Base-by-base conservation (phyloP, 257 asterid genomes). In the Fraxinus americana region DNA sequence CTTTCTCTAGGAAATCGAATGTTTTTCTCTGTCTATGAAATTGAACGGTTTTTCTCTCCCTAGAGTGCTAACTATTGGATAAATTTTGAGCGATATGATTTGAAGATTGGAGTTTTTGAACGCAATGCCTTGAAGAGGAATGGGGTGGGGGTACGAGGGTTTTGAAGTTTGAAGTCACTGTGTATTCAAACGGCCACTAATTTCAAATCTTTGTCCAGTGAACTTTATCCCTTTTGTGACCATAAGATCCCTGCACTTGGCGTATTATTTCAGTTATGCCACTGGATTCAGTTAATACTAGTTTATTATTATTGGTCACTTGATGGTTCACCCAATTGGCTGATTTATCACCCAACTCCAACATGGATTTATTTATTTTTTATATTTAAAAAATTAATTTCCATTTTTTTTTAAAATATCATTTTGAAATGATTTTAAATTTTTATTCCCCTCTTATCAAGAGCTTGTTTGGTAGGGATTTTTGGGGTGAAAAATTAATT, bases 111-210 rank as follows among this genome's bases (percentile, higher is more conserved):
- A 48, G 75, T 25, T 45, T 81, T 25, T 74, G 66, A 34, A 75
- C 63, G 72, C 71, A 77, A 5, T 69, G 86, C 82, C 78, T 83
- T 78, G 77, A 82, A 85, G 85, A 67, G 69, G 5, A 13, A 78
- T 77, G 84, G 79, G 70, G 67, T 74, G 19, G 19, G 34, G 17
- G 69, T 23, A 0, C 0, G 66, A 7, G 12, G 66, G 30, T 81
- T 85, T 86, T 87, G 84, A 82, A 85, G 85, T 87, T 82, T 65
- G 81, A 78, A 45, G 80, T 81, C 82, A 77, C 75, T 86, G 84
- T 88, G 80, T 57, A 25, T 88, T 88, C 93, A 81, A 92, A 92
- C 97, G 97, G 97, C 90, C 92, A 87, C 82, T 67, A 85, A 74
- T 82, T 92, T 89, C 89, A 88, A 90, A 90, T 87, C 87, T 74